phyloP scores from a whole-genome alignment of 306 rosid genomes.

The Alnus rubra region DNA sequence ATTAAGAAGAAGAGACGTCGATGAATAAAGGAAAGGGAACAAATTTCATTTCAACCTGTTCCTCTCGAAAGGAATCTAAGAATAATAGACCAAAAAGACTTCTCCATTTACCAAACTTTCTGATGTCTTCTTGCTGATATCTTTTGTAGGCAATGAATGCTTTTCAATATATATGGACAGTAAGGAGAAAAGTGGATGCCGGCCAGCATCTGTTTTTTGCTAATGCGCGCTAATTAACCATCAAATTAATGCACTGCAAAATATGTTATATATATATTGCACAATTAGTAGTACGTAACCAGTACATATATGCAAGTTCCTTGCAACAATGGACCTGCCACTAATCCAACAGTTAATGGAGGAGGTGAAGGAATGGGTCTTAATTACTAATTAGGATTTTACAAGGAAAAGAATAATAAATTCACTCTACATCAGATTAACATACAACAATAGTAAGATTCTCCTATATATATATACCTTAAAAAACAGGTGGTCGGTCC shows the following conservation, averaged over 20 bases:
- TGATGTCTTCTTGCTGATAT: slow-evolving; percentile 1
- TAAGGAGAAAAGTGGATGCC: not conserved
- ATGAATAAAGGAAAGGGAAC: not conserved
- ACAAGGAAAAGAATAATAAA: too few species aligned
- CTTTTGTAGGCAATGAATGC: not conserved
- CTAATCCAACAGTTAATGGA: too few species aligned
- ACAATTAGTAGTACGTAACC: too few species aligned
- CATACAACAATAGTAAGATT: too few species aligned
- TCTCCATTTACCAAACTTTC: not conserved
- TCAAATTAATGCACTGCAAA: not conserved
- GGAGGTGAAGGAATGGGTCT: too few species aligned
- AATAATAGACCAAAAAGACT: not conserved
- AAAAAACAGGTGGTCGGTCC: too few species aligned
- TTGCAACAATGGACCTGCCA: too few species aligned
- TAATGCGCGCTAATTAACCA: not conserved
- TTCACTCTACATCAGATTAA: too few species aligned
- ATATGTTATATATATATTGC: not conserved
- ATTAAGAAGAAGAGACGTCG: not conserved
- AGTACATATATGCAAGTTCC: too few species aligned
- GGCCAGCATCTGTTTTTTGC: not conserved
- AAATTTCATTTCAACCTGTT: not conserved
- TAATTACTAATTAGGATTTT: too few species aligned
- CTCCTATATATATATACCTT: too few species aligned
- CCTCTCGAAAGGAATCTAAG: not conserved
- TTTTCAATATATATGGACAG: not conserved